phyloP scores from a whole-genome alignment of 2,329 filamentous ascomycete genomes.

The Pezicula radicicola region DNA sequence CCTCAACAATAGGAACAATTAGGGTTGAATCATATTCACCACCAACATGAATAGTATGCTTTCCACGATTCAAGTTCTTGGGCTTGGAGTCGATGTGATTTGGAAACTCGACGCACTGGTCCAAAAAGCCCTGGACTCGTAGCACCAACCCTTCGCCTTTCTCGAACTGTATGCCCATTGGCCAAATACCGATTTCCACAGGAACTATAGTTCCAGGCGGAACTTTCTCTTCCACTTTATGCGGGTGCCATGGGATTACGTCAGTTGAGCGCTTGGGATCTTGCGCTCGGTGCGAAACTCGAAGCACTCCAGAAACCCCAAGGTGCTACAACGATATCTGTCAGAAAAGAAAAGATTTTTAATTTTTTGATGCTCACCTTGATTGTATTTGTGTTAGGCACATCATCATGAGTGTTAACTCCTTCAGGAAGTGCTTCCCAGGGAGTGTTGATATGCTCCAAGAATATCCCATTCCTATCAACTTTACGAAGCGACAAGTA shows the following conservation, averaged over 20 bases:
- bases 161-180: not conserved
- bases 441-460: not conserved
- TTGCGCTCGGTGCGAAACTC: not conserved
- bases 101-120: not conserved
- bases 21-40: not conserved
- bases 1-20: too few relatives aligned
- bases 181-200: not conserved
- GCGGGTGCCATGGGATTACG: too few relatives aligned
- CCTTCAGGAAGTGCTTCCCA: too few relatives aligned
- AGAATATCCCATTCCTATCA: not conserved
- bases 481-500: not conserved
- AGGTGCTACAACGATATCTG: too few relatives aligned
- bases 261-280: not conserved
- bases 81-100: not conserved
- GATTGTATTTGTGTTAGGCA: not conserved
- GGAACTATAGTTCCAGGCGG: not conserved
- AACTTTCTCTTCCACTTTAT: not conserved
- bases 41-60: not conserved
- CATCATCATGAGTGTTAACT: not conserved
- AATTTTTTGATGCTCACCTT: too few relatives aligned
- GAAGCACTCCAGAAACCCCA: not conserved
- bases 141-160: not conserved
- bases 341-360: too few relatives aligned
- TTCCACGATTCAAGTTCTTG: not conserved
- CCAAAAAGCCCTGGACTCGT: not conserved